These are phyloP conservation scores for Macrolepiota albuminosa DNA, from an alignment of 768 basidiomycete genomes.

Conservation along the genomic window DNA sequence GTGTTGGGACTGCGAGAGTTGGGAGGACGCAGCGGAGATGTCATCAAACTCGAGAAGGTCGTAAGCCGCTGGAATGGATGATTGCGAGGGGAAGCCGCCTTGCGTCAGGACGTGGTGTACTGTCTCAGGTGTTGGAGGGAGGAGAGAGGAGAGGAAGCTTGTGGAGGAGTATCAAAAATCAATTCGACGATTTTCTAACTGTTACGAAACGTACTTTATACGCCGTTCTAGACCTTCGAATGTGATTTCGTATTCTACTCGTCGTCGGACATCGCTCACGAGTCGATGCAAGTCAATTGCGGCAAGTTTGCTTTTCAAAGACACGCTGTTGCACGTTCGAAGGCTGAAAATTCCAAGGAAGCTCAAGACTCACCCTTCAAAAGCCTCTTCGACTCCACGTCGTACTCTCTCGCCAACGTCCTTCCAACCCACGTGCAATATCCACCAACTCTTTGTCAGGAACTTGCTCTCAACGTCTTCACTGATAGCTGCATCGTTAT, in stretches of 20 bases:
- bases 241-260: constrained; percentile 69
- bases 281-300: constrained; percentile 64
- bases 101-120: constrained; percentile 65
- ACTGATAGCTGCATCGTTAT: constrained; percentile 29
- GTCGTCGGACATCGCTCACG: constrained; percentile 66
- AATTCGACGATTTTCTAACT: neutral
- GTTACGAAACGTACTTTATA: constrained; percentile 41
- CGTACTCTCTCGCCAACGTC: constrained; percentile 71
- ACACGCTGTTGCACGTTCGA: constrained; percentile 49
- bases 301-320: constrained; percentile 73
- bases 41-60: constrained; percentile 22
- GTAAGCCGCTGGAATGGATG: constrained; percentile 22
- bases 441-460: constrained; percentile 89
- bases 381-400: constrained; percentile 74
- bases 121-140: constrained; percentile 70
- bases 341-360: neutral
- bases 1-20: constrained; percentile 12
- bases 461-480: constrained; percentile 77
- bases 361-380: constrained; percentile 61
- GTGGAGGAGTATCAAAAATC: neutral
- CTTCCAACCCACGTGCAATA: constrained; percentile 89
- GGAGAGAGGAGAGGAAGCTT: constrained; percentile 70
- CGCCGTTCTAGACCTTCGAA: constrained; percentile 55
- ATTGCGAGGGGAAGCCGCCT: constrained; percentile 46
- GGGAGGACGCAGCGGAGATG: constrained; percentile 17